Conservation (phyloP, 345 rosid species). For the Bruguiera gymnorhiza region DNA sequence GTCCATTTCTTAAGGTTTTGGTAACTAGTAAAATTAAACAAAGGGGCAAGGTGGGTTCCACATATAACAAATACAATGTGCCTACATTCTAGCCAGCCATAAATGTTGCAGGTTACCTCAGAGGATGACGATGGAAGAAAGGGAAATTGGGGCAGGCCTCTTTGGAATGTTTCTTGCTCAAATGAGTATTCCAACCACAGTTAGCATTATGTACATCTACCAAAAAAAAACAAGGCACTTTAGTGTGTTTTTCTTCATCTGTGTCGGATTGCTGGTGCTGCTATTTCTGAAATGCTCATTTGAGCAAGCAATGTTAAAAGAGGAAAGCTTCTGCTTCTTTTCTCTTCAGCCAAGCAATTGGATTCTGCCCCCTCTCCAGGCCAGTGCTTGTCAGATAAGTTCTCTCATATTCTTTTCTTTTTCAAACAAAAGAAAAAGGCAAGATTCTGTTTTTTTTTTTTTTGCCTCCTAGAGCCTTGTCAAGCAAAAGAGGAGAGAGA, state of each 20-base stretch:
- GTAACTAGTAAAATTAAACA: too few species aligned
- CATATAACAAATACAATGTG: background rate
- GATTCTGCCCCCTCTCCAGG: background rate
- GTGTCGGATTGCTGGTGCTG: slow-evolving; percentile 1
- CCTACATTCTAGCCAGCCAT: background rate
- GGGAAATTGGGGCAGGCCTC: slow-evolving; percentile 1
- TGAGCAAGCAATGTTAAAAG: slow-evolving; percentile 36
- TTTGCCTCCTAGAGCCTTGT: background rate
- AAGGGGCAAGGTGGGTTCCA: background rate
- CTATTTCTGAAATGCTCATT: slow-evolving; percentile 44
- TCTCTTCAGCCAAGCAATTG: background rate
- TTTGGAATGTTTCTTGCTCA: slow-evolving; percentile 53
- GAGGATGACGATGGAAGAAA: background rate
- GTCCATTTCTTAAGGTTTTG: too few species aligned
- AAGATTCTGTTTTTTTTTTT: background rate
- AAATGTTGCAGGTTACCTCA: too few species aligned
- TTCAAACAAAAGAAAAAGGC: background rate
- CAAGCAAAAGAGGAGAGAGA: background rate
- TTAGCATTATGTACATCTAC: background rate
- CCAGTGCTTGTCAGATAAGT: background rate
- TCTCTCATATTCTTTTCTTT: background rate
- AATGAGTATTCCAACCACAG: slow-evolving; percentile 49
- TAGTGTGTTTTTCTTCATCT: background rate
- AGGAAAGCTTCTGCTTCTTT: slow-evolving; percentile 9
- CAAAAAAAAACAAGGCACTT: background rate